Conservation (phyloP, 345 rosid genomes). For the Salix viminalis region DNA sequence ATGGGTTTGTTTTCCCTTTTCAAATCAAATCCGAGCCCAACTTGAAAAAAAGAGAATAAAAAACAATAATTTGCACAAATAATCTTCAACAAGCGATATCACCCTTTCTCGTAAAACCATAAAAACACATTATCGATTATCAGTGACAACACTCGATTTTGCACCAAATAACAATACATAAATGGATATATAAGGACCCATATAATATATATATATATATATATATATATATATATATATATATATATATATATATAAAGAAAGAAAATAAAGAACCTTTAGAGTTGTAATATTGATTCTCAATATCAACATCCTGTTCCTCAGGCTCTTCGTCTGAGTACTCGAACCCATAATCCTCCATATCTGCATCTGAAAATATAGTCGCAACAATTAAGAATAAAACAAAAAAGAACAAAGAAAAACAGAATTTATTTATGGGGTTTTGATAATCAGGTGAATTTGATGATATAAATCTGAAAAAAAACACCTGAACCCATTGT, state of each 20-base stretch:
- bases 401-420: too few relatives aligned
- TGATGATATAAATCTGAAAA: neutral
- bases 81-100: neutral
- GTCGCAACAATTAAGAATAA: neutral
- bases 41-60: neutral
- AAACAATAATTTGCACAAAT: neutral
- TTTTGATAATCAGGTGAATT: neutral
- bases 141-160: neutral
- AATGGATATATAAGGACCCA: neutral
- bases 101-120: neutral
- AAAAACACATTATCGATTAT: neutral
- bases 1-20: neutral
- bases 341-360: conserved; percentile 98
- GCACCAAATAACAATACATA: neutral
- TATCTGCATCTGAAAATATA: conserved; percentile 76
- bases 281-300: conserved; percentile 94
- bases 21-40: neutral
- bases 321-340: conserved; percentile 99
- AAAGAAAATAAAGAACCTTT: conserved; percentile 45
- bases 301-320: conserved; percentile 95
- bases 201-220: neutral
- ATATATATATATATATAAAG: neutral
- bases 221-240: neutral
- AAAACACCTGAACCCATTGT: neutral
- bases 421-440: neutral